Percentiles rank a stretch among this genome's conserved stretches.
These are phyloP conservation scores for Platanus orientalis DNA, from an alignment of 164 flowering plant species.

Conservation along the genomic window DNA sequence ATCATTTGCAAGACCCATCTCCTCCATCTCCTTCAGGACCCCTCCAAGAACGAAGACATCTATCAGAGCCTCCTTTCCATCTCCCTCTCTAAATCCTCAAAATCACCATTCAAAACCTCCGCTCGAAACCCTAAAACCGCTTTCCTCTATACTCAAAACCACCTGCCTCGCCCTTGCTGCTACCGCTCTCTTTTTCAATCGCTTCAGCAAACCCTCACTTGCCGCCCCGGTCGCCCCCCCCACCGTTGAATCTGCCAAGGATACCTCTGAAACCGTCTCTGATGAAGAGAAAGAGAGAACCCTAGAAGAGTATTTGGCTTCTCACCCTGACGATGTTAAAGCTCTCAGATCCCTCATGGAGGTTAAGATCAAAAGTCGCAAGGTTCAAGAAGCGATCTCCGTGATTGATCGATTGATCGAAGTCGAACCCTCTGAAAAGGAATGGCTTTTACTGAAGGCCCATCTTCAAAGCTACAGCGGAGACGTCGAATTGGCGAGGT, in stretches of 20 bases:
- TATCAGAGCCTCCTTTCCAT: slow-evolving; percentile 22
- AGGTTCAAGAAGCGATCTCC: slow-evolving; percentile 52
- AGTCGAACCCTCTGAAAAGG: slow-evolving; percentile 54
- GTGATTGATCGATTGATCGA: slow-evolving; percentile 51
- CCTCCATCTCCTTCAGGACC: slow-evolving; percentile 28
- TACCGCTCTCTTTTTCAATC: slow-evolving; percentile 46
- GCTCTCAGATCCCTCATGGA: slow-evolving; percentile 60
- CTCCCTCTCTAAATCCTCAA: slow-evolving; percentile 6
- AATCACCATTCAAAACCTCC: background rate
- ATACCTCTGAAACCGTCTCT: slow-evolving; percentile 10
- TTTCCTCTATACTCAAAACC: slow-evolving; percentile 14
- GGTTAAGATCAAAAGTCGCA: slow-evolving; percentile 43
- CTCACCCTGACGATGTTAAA: slow-evolving; percentile 42
- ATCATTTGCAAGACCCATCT: slow-evolving; percentile 30
- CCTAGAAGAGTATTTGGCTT: slow-evolving; percentile 43
- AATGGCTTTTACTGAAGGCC: slow-evolving; percentile 66
- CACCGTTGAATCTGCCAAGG: slow-evolving; percentile 20
- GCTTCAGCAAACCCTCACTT: slow-evolving; percentile 35
- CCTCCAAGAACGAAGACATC: slow-evolving; percentile 5
- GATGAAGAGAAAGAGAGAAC: slow-evolving; percentile 41
- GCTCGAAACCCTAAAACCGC: background rate
- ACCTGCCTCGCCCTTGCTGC: slow-evolving; percentile 37
- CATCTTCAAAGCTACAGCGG: slow-evolving; percentile 48
- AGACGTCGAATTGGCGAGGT: slow-evolving; percentile 45
- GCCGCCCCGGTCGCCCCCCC: slow-evolving; percentile 37